Conservation (phyloP, 495 filamentous ascomycete genomes). For the Xylaria intraflava region DNA sequence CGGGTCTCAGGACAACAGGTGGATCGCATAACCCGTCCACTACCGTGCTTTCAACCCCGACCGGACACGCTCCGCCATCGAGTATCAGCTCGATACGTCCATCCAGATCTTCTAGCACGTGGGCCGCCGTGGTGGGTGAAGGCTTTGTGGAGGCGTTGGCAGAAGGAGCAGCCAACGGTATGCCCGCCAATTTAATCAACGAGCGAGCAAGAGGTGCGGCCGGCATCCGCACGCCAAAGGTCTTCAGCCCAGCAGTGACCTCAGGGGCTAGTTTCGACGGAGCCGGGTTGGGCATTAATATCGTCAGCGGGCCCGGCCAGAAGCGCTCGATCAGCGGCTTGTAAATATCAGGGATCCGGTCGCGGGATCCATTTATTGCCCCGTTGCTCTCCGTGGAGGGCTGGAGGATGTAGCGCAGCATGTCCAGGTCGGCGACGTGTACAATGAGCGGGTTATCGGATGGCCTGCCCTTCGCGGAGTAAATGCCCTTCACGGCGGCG, state of each 20-base stretch:
- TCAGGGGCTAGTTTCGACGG: slow-evolving; percentile 69
- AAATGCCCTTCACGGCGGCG: slow-evolving; percentile 84
- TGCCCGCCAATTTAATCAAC: slow-evolving; percentile 67
- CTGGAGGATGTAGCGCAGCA: slow-evolving; percentile 61
- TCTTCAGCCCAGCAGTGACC: slow-evolving; percentile 74
- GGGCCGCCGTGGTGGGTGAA: slow-evolving; percentile 79
- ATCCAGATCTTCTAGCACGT: slow-evolving; percentile 79
- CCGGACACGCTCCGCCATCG: slow-evolving; percentile 76
- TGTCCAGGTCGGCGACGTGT: slow-evolving; percentile 74
- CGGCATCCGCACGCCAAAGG: slow-evolving; percentile 90
- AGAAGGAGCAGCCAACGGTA: slow-evolving; percentile 86
- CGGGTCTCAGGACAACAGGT: slow-evolving; percentile 77
- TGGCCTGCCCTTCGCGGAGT: slow-evolving; percentile 79
- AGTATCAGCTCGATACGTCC: slow-evolving; percentile 83
- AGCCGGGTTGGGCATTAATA: slow-evolving; percentile 72
- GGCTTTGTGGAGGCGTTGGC: slow-evolving; percentile 92
- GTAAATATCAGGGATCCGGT: slow-evolving; percentile 74
- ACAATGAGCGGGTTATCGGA: slow-evolving; percentile 94
- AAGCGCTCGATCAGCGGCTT: slow-evolving; percentile 70
- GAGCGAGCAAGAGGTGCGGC: slow-evolving; percentile 74
- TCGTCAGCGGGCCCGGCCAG: slow-evolving; percentile 93
- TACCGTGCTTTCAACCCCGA: slow-evolving; percentile 95
- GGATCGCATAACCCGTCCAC: slow-evolving; percentile 81
- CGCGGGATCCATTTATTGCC: slow-evolving; percentile 27
- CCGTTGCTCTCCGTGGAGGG: slow-evolving; percentile 21